Evolutionary conservation across 192 early-diverging fungal genomes (phyloP).

Genomic region (Rhizophagus prolifer): DNA sequence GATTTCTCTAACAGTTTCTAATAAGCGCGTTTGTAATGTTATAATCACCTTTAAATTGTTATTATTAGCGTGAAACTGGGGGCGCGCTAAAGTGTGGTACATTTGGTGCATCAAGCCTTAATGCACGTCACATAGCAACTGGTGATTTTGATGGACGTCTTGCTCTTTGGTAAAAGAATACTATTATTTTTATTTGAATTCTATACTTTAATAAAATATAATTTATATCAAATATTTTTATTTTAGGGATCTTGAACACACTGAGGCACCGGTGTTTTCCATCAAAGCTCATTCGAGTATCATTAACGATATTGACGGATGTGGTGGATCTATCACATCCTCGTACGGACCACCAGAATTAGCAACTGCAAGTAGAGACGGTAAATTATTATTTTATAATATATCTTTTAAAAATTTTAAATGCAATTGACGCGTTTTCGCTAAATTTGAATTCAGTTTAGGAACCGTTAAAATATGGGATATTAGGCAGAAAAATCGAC

Average conservation of each 20-base stretch:
- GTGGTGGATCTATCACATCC: neutral
- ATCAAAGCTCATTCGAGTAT: neutral
- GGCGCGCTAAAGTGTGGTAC: neutral
- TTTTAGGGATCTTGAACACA: neutral
- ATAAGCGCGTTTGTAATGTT: too few relatives aligned
- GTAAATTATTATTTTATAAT: neutral
- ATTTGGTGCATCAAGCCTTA: neutral
- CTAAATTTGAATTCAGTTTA: neutral
- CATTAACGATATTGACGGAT: neutral
- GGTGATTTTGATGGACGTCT: neutral
- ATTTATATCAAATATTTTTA: neutral
- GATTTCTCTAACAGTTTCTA: too few relatives aligned
- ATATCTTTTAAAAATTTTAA: neutral
- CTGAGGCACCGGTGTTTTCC: neutral
- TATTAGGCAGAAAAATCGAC: neutral
- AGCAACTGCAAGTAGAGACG: neutral
- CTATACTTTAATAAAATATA: neutral
- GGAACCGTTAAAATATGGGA: neutral
- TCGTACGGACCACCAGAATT: neutral
- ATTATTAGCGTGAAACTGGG: neutral
- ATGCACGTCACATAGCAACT: neutral
- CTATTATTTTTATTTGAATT: neutral
- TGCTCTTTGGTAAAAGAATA: neutral
- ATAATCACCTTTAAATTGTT: neutral
- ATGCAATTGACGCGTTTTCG: neutral